Conservation (phyloP, 257 asterid species). For the Primulina tabacum region DNA sequence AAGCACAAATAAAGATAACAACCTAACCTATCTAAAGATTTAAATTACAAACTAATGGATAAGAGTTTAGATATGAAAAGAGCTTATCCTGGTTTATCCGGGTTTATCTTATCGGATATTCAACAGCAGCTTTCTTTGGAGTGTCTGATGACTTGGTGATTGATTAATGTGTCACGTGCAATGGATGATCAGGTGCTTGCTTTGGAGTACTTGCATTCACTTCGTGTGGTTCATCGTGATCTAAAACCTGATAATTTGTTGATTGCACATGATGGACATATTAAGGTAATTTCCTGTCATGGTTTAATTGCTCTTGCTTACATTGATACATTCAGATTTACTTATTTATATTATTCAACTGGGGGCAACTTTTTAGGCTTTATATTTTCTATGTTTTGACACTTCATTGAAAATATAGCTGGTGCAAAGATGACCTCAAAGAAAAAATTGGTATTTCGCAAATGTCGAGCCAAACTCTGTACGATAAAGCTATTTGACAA, state of each 20-base stretch:
- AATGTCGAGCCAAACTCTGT: neutral
- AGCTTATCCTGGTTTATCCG: too few species aligned
- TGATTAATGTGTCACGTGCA: slow-evolving; percentile 23
- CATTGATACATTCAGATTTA: slow-evolving; percentile 6
- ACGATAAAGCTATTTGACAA: neutral
- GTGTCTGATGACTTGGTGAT: slow-evolving; percentile 13
- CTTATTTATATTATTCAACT: neutral
- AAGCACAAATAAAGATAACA: too few species aligned
- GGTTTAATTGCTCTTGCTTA: slow-evolving; percentile 15
- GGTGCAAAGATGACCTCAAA: neutral
- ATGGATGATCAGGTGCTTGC: slow-evolving; percentile 83
- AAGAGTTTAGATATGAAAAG: too few species aligned
- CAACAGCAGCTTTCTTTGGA: too few species aligned
- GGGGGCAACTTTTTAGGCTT: neutral
- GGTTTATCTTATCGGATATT: too few species aligned
- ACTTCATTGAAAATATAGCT: neutral
- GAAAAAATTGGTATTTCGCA: neutral
- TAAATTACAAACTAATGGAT: too few species aligned
- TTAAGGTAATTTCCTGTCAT: slow-evolving; percentile 55
- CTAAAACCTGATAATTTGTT: slow-evolving; percentile 97
- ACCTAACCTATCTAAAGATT: too few species aligned
- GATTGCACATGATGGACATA: slow-evolving; percentile 99
- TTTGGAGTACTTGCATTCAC: slow-evolving; percentile 91
- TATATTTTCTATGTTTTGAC: slow-evolving; percentile 3
- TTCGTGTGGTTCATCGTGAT: slow-evolving; percentile 97